phyloP scores from a whole-genome alignment of 164 flowering plant species.

The Sextonia rubra region DNA sequence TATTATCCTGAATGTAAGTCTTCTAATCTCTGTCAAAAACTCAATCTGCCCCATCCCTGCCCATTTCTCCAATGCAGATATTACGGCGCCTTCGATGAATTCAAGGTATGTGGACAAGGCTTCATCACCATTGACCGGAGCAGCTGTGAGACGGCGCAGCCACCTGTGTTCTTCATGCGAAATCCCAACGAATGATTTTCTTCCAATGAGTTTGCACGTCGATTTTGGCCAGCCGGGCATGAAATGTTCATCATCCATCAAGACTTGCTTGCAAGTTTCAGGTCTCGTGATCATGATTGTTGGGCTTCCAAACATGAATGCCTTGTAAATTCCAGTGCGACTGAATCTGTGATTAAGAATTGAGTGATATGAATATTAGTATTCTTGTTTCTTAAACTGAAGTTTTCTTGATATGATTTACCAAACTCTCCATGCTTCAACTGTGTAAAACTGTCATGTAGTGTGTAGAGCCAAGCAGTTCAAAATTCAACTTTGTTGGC shows the following conservation, averaged over 20 bases:
- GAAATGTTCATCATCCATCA: slow-evolving; percentile 68
- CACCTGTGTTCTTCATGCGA: slow-evolving; percentile 77
- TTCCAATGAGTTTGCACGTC: slow-evolving; percentile 63
- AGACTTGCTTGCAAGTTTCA: slow-evolving; percentile 53
- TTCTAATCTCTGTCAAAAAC: slow-evolving; percentile 72
- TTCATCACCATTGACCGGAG: slow-evolving; percentile 84
- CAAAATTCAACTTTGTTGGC: background rate
- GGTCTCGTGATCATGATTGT: slow-evolving; percentile 63
- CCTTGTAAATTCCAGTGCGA: slow-evolving; percentile 64
- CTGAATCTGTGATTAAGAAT: slow-evolving; percentile 45
- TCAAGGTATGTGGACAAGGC: slow-evolving; percentile 53
- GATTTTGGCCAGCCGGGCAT: slow-evolving; percentile 84
- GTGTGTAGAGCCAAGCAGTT: too few species aligned
- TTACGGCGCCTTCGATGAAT: slow-evolving; percentile 52
- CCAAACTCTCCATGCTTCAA: background rate
- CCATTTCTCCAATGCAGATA: slow-evolving; percentile 63
- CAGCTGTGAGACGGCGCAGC: slow-evolving; percentile 61
- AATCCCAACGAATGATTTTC: slow-evolving; percentile 62
- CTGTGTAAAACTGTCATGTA: too few species aligned
- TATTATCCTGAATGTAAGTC: slow-evolving; percentile 79
- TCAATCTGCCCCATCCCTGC: slow-evolving; percentile 57
- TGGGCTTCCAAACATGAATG: slow-evolving; percentile 80
- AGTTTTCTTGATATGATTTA: background rate
- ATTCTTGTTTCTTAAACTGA: background rate
- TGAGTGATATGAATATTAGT: background rate